phyloP scores from a whole-genome alignment of 2,329 filamentous ascomycete genomes.

The Polytolypa hystricis region DNA sequence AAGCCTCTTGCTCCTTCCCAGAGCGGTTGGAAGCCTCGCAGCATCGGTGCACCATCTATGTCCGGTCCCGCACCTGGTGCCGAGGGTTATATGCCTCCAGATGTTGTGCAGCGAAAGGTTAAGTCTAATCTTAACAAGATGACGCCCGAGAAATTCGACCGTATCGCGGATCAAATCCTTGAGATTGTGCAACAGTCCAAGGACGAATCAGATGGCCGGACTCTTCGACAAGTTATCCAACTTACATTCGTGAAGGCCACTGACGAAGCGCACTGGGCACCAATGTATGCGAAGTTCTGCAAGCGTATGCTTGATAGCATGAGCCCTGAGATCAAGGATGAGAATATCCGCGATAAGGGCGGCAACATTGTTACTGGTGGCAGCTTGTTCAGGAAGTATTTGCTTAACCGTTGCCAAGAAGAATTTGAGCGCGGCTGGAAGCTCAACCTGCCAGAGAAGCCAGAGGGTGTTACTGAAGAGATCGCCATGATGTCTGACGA shows the following conservation, averaged over 20 bases:
- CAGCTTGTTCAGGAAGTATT: slow-evolving; percentile 93
- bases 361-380: slow-evolving; percentile 84
- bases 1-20: slow-evolving; percentile 63
- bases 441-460: slow-evolving; percentile 66
- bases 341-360: slow-evolving; percentile 83
- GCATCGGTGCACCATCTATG: slow-evolving; percentile 41
- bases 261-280: slow-evolving; percentile 95
- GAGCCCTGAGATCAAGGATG: slow-evolving; percentile 88
- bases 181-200: slow-evolving; percentile 89
- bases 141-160: slow-evolving; percentile 98
- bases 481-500: slow-evolving; percentile 83
- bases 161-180: slow-evolving; percentile 86
- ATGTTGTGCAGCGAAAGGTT: slow-evolving; percentile 95
- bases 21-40: slow-evolving; percentile 84
- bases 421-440: slow-evolving; percentile 99
- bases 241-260: slow-evolving; percentile 98
- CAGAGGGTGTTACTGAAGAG: slow-evolving; percentile 62
- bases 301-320: slow-evolving; percentile 93
- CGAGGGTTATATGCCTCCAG: slow-evolving; percentile 63
- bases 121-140: slow-evolving; percentile 99
- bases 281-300: slow-evolving; percentile 98
- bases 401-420: slow-evolving; percentile 96
- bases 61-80: slow-evolving; percentile 39
- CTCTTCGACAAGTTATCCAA: slow-evolving; percentile 93
- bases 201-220: slow-evolving; percentile 86